phyloP scores from a whole-genome alignment of 2,329 filamentous ascomycete genomes.

The Penicillium sp. region DNA sequence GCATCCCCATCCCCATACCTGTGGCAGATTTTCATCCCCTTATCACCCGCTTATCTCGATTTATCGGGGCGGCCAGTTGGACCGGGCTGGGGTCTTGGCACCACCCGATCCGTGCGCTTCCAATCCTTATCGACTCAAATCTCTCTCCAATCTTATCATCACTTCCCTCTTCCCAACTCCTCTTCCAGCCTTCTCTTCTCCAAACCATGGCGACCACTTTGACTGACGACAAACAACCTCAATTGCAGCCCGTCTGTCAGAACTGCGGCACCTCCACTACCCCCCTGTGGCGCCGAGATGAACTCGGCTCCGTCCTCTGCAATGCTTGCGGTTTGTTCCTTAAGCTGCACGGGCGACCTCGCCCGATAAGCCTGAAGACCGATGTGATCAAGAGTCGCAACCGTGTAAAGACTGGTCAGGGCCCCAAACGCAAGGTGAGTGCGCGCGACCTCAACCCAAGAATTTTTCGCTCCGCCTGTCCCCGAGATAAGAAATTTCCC shows the following conservation, averaged over 20 bases:
- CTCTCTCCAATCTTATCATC: constrained; percentile 49
- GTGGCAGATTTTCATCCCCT: constrained; percentile 19
- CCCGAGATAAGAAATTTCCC: constrained; percentile 28
- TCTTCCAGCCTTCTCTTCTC: constrained; percentile 18
- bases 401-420: constrained; percentile 85
- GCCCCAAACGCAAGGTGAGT: constrained; percentile 81
- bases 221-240: constrained; percentile 58
- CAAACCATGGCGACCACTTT: constrained; percentile 50
- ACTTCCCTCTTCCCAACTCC: constrained; percentile 24
- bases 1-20: not conserved
- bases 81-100: constrained; percentile 38
- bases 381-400: constrained; percentile 99
- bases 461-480: constrained; percentile 27
- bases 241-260: constrained; percentile 90
- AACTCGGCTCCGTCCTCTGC: constrained; percentile 92
- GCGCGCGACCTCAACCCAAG: constrained; percentile 16
- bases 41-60: constrained; percentile 30
- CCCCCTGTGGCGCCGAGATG: constrained; percentile 95
- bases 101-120: constrained; percentile 37
- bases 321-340: constrained; percentile 98
- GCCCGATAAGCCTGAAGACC: constrained; percentile 95
- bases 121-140: constrained; percentile 54
- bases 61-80: constrained; percentile 37
- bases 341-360: constrained; percentile 90
- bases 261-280: constrained; percentile 97